phyloP scores from a whole-genome alignment of 768 basidiomycete genomes.

The Hericium erinaceus region DNA sequence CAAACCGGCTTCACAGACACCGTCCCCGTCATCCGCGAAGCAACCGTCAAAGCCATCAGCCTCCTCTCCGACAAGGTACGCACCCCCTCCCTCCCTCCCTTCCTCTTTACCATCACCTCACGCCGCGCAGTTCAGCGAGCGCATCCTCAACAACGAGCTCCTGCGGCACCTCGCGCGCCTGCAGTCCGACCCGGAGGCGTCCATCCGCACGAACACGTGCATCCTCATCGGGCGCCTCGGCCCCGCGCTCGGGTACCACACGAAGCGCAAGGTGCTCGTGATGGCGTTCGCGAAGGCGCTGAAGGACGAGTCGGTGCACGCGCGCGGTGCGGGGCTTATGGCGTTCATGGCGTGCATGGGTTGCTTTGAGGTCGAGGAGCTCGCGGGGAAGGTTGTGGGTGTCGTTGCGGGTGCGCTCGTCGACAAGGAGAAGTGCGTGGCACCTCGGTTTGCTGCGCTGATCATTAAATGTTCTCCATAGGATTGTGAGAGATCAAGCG shows the following conservation, averaged over 20 bases:
- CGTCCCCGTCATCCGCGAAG: constrained; percentile 88
- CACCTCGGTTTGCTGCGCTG: background rate
- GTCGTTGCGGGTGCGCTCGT: constrained; percentile 71
- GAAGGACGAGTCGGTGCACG: constrained; percentile 88
- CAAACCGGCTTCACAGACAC: constrained; percentile 96
- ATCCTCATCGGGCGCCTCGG: constrained; percentile 91
- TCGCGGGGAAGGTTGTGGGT: constrained; percentile 86
- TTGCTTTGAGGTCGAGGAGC: constrained; percentile 79
- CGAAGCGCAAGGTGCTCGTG: constrained; percentile 93
- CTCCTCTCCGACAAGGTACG: constrained; percentile 76
- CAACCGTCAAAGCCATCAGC: constrained; percentile 82
- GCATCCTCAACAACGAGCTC: constrained; percentile 93
- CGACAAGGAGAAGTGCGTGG: constrained; percentile 84
- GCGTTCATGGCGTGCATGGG: constrained; percentile 92
- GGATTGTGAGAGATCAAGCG: constrained; percentile 89
- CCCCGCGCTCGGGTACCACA: constrained; percentile 75
- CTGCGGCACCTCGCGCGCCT: constrained; percentile 86
- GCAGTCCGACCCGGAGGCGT: constrained; percentile 87
- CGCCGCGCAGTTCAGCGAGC: constrained; percentile 62
- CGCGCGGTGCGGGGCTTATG: constrained; percentile 90
- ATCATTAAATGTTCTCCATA: constrained; percentile 21
- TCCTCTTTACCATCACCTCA: background rate
- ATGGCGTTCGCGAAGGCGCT: constrained; percentile 87
- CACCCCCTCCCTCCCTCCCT: background rate
- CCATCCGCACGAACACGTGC: constrained; percentile 95